Evolutionary conservation across 106 monocot genomes (phyloP).

Genomic region (Allium cepa): DNA sequence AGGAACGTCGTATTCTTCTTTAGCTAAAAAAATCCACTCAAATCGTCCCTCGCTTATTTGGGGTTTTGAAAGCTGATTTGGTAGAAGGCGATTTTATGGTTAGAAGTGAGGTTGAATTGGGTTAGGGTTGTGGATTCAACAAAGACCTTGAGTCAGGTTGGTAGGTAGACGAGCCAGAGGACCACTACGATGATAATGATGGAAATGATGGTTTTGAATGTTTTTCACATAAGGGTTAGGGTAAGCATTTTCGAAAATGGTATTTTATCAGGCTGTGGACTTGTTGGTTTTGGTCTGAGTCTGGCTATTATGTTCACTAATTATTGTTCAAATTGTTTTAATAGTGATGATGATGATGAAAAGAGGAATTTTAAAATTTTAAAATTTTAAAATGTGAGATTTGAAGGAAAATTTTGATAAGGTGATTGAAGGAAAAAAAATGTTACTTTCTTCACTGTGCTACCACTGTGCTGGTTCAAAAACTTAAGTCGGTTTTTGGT

Average conservation of each 20-base stretch:
- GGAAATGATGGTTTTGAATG: conserved; percentile 4
- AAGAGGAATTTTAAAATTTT: too few species aligned
- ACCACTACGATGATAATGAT: conserved; percentile 8
- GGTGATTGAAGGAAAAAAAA: too few species aligned
- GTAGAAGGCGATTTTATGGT: conserved; percentile 20
- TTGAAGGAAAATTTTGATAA: too few species aligned
- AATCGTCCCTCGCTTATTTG: conserved; percentile 17
- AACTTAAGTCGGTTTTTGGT: too few species aligned
- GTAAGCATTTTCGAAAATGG: not conserved
- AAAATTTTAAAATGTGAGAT: too few species aligned
- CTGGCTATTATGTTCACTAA: too few species aligned
- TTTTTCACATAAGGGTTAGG: not conserved
- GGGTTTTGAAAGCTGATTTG: conserved; percentile 37
- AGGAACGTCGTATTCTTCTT: conserved; percentile 16
- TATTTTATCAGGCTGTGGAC: not conserved
- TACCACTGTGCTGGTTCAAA: too few species aligned
- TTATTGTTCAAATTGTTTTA: too few species aligned
- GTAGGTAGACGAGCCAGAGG: conserved; percentile 28
- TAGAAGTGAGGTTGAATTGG: conserved; percentile 19
- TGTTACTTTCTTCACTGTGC: too few species aligned
- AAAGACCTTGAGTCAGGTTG: conserved; percentile 14
- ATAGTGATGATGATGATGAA: too few species aligned
- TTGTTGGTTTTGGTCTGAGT: too few species aligned
- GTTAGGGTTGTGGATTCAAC: conserved; percentile 23
- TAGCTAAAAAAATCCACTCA: conserved; percentile 10